Conservation (phyloP, 495 filamentous ascomycete species). For the Gamarada debralockiae region DNA sequence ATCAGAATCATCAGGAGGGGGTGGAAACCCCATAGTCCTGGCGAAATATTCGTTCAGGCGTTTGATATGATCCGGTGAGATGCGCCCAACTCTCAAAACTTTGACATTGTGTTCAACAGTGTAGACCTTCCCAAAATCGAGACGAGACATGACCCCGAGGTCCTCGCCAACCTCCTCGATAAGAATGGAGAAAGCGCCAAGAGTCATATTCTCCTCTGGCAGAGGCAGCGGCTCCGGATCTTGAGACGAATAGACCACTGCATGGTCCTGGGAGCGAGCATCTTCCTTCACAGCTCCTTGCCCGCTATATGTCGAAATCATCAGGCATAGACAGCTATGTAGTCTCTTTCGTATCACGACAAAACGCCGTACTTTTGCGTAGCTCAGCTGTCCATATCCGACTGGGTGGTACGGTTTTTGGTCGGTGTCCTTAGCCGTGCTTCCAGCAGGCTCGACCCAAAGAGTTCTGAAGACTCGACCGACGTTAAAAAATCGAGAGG, state of each 20-base stretch:
- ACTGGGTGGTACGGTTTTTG: too few species aligned
- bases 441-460: too few species aligned
- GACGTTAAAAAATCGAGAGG: too few species aligned
- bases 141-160: neutral
- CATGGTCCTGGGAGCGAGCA: neutral
- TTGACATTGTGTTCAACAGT: slow-evolving; percentile 14
- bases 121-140: slow-evolving; percentile 12
- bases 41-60: neutral
- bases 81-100: neutral
- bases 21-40: slow-evolving; percentile 1
- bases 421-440: too few species aligned
- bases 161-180: neutral
- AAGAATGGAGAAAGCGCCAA: neutral
- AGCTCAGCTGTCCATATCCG: too few species aligned
- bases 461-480: too few species aligned
- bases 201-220: neutral
- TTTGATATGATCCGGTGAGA: neutral
- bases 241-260: neutral
- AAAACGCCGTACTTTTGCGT: too few species aligned
- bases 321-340: too few species aligned
- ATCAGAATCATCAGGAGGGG: too few species aligned
- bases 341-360: too few species aligned
- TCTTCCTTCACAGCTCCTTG: slow-evolving; percentile 1
- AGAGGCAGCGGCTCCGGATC: neutral
- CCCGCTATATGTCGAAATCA: too few species aligned